A percentile compares a stretch with the other conserved stretches of the same genome.
Conservation (phyloP, 257 asterid genomes). For the Nicotiana sylvestris region DNA sequence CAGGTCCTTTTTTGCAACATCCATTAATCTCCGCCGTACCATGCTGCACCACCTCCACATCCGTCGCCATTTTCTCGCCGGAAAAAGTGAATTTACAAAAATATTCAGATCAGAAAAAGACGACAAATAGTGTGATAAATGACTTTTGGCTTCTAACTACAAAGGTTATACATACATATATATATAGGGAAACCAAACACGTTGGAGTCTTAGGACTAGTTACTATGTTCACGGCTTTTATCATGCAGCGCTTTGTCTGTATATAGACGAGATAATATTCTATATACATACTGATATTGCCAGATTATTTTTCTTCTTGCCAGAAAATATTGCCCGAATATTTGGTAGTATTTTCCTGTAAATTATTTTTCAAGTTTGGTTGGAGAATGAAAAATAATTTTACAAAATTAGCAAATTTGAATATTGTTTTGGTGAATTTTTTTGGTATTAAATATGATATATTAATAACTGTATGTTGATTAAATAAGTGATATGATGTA, state of each 20-base stretch:
- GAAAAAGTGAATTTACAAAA: background rate
- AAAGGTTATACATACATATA: background rate
- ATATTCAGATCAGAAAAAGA: background rate
- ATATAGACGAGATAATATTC: constrained; percentile 2
- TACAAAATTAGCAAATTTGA: too few species aligned
- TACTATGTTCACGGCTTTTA: background rate
- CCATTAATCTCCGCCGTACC: constrained; percentile 33
- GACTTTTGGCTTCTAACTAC: background rate
- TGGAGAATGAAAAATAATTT: too few species aligned
- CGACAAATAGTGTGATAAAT: background rate
- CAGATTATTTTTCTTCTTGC: too few species aligned
- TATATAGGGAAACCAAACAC: background rate
- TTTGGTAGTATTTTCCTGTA: too few species aligned
- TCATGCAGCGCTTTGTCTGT: background rate
- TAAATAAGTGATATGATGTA: too few species aligned
- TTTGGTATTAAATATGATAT: too few species aligned
- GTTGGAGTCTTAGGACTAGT: background rate
- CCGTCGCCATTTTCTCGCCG: constrained; percentile 51
- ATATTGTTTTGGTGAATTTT: too few species aligned
- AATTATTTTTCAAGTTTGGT: too few species aligned
- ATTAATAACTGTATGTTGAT: too few species aligned
- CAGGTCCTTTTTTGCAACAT: constrained; percentile 80
- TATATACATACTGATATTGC: background rate
- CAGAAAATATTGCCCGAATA: background rate
- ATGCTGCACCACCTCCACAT: constrained; percentile 43